Evolutionary conservation across 352 stramenopile genomes (phyloP).

Genomic region (Achlya hypogyna): DNA sequence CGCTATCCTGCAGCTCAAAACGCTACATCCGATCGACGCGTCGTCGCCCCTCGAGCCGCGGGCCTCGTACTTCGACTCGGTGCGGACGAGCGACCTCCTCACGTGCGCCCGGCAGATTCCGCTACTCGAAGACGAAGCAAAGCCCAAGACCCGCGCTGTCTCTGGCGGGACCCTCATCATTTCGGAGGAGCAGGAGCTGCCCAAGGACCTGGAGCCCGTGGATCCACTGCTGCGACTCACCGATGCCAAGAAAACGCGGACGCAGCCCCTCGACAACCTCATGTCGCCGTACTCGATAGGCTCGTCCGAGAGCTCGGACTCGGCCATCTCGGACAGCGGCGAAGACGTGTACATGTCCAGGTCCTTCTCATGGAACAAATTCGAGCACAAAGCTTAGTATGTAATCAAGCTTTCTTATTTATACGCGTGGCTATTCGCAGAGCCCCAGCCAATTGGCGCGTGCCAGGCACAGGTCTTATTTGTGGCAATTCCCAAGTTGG

Average conservation of each 20-base stretch:
- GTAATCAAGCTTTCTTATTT: not conserved
- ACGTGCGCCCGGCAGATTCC: slow-evolving; percentile 4
- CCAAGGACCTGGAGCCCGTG: not conserved
- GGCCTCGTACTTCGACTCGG: not conserved
- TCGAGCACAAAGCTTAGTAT: not conserved
- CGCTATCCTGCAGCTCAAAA: not conserved
- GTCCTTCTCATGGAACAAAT: not conserved
- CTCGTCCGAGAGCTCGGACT: not conserved
- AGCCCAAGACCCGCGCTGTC: not conserved
- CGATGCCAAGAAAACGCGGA: not conserved
- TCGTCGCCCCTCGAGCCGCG: not conserved
- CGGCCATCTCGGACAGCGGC: not conserved
- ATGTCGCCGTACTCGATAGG: not conserved
- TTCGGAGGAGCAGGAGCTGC: not conserved
- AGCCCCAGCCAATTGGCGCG: not conserved
- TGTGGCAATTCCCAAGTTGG: not conserved
- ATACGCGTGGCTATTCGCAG: not conserved
- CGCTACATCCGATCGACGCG: not conserved
- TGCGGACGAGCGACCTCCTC: not conserved
- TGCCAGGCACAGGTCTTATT: not conserved
- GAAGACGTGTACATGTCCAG: not conserved
- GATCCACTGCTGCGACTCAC: not conserved
- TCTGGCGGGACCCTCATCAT: not conserved
- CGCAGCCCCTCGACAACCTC: not conserved
- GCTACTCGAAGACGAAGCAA: not conserved